These are phyloP conservation scores for Penicillium sp. DNA, from an alignment of 2,329 filamentous ascomycete species.

Conservation along the genomic window DNA sequence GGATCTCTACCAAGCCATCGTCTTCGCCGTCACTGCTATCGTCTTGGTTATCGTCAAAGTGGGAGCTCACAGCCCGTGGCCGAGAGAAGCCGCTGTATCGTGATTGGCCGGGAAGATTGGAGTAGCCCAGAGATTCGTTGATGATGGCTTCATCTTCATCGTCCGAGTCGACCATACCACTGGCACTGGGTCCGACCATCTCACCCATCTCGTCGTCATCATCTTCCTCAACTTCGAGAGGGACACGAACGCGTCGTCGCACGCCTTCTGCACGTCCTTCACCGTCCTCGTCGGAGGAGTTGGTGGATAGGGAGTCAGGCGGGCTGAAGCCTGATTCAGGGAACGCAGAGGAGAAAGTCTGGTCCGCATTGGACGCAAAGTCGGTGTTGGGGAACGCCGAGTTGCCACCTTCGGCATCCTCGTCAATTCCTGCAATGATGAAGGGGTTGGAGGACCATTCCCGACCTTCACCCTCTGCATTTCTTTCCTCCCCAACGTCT, in stretches of 20 bases:
- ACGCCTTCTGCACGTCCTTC: conserved; percentile 40
- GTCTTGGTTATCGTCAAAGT: conserved; percentile 44
- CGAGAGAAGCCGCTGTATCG: conserved; percentile 47
- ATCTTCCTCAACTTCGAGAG: conserved; percentile 60
- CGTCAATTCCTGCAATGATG: conserved; percentile 40
- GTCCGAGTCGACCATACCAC: conserved; percentile 53
- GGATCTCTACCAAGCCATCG: conserved; percentile 48
- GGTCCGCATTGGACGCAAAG: conserved; percentile 30
- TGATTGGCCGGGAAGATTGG: conserved; percentile 59
- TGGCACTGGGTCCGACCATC: conserved; percentile 47
- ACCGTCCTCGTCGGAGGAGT: conserved; percentile 45
- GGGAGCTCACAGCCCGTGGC: conserved; percentile 32
- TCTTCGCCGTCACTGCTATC: conserved; percentile 47
- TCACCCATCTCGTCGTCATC: conserved; percentile 52
- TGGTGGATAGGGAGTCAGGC: conserved; percentile 41
- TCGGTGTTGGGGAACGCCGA: conserved; percentile 36
- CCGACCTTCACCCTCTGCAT: conserved; percentile 23
- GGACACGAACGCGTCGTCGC: conserved; percentile 50
- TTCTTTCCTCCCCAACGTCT: conserved; percentile 32
- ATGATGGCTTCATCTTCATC: conserved; percentile 57
- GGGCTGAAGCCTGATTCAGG: conserved; percentile 43
- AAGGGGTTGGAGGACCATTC: conserved; percentile 42
- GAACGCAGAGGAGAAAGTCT: conserved; percentile 37
- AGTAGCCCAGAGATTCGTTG: conserved; percentile 69
- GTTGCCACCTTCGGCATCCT: conserved; percentile 31